These are phyloP conservation scores for Ceratocystis destructans DNA, from an alignment of 2,329 filamentous ascomycete species.

Conservation along the genomic window DNA sequence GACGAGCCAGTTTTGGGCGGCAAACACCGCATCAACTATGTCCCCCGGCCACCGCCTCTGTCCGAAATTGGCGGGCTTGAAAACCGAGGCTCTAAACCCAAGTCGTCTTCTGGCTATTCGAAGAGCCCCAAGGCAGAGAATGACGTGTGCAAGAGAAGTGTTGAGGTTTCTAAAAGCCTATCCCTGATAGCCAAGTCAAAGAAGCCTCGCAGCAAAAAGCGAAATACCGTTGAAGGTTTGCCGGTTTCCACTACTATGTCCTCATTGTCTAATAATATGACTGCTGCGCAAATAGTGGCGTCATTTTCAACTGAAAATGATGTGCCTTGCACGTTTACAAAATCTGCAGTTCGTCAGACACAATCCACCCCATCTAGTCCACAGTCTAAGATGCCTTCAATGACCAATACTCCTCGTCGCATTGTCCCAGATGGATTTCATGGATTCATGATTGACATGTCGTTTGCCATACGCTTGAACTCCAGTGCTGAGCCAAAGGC, in stretches of 20 bases:
- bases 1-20: background rate
- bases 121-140: background rate
- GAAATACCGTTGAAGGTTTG: background rate
- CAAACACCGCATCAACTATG: background rate
- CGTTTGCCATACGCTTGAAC: background rate
- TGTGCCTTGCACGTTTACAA: background rate
- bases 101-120: background rate
- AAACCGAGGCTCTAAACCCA: conserved; percentile 1
- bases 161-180: background rate
- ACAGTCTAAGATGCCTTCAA: background rate
- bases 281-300: background rate
- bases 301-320: background rate
- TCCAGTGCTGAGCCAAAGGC: background rate
- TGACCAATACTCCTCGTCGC: background rate
- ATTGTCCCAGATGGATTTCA: background rate
- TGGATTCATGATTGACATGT: conserved; percentile 8
- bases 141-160: background rate
- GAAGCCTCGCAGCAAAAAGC: background rate
- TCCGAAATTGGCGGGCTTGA: conserved; percentile 2
- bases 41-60: background rate
- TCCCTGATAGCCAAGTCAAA: background rate
- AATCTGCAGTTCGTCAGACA: background rate
- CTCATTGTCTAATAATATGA: background rate
- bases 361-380: background rate
- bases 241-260: background rate